A percentile compares a stretch with the other conserved stretches of the same genome.
These are phyloP conservation scores for Talaromyces amestolkiae DNA, from an alignment of 2,329 filamentous ascomycete genomes.

Conservation along the genomic window DNA sequence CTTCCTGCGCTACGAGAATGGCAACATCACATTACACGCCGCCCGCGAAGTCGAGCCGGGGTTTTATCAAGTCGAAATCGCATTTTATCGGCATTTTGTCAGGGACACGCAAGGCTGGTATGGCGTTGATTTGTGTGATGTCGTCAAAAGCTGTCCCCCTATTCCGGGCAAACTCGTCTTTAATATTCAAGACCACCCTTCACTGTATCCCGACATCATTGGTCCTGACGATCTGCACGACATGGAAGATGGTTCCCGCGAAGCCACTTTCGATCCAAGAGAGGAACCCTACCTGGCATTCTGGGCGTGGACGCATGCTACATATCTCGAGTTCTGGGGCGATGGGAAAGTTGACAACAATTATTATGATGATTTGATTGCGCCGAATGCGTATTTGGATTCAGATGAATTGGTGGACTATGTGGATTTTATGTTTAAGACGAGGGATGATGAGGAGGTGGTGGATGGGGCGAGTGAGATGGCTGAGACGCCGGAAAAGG, in stretches of 20 bases:
- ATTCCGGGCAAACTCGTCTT: background rate
- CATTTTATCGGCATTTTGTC: background rate
- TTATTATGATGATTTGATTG: background rate
- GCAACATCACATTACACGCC: conserved; percentile 2
- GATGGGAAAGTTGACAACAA: background rate
- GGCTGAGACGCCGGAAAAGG: background rate
- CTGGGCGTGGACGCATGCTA: background rate
- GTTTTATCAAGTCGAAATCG: conserved; percentile 11
- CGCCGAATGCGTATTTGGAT: background rate
- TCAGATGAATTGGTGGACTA: background rate
- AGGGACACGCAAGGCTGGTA: conserved; percentile 9
- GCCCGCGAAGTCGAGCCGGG: background rate
- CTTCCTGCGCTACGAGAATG: conserved; percentile 1
- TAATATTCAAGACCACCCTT: background rate
- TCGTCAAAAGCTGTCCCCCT: conserved; percentile 4
- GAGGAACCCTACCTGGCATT: background rate
- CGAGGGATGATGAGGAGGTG: background rate
- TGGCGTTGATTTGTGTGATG: conserved; percentile 2
- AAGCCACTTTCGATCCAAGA: conserved; percentile 3
- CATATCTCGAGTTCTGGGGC: background rate
- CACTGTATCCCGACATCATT: background rate
- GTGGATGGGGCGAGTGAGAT: background rate
- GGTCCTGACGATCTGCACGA: background rate
- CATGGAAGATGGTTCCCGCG: background rate
- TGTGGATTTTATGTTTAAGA: conserved; percentile 1